Evolutionary conservation across 2,329 filamentous ascomycete species (phyloP).

Genomic region (Exophiala alcalophila): DNA sequence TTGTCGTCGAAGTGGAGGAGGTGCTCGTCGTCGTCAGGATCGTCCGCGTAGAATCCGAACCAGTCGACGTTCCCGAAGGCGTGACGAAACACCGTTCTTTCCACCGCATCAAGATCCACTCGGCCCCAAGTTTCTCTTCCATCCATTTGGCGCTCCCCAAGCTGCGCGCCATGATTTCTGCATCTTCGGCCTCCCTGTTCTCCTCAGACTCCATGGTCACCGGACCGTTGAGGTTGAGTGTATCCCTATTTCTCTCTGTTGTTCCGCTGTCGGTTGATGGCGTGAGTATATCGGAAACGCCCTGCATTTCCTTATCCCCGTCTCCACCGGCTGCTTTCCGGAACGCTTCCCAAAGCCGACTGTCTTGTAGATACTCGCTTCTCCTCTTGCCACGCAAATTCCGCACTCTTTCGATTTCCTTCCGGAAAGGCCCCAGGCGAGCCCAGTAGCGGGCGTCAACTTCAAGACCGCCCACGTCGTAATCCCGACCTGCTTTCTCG

Average conservation of each 20-base stretch:
- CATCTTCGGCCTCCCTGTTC: slow-evolving; percentile 18
- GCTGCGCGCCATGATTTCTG: slow-evolving; percentile 24
- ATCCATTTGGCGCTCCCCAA: slow-evolving; percentile 28
- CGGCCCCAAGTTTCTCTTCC: slow-evolving; percentile 33
- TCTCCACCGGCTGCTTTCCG: slow-evolving; percentile 21
- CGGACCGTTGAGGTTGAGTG: slow-evolving; percentile 37
- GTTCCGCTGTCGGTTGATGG: neutral
- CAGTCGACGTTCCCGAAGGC: slow-evolving; percentile 5
- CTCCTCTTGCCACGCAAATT: slow-evolving; percentile 17
- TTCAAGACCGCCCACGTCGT: slow-evolving; percentile 42
- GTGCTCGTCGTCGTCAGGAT: slow-evolving; percentile 15
- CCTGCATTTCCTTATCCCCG: slow-evolving; percentile 28
- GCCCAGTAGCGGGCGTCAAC: slow-evolving; percentile 50
- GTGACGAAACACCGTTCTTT: slow-evolving; percentile 51
- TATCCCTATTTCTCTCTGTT: too few relatives aligned
- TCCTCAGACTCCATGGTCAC: slow-evolving; percentile 12
- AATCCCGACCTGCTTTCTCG: slow-evolving; percentile 39
- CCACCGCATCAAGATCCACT: slow-evolving; percentile 53
- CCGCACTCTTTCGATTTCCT: slow-evolving; percentile 39
- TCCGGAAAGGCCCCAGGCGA: slow-evolving; percentile 47
- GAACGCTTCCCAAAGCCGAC: slow-evolving; percentile 23
- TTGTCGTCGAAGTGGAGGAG: neutral
- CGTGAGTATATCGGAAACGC: neutral
- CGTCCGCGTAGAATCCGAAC: slow-evolving; percentile 10
- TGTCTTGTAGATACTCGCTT: slow-evolving; percentile 21